Evolutionary conservation across 768 basidiomycete genomes (phyloP).

Genomic region (Agaricus blazei): DNA sequence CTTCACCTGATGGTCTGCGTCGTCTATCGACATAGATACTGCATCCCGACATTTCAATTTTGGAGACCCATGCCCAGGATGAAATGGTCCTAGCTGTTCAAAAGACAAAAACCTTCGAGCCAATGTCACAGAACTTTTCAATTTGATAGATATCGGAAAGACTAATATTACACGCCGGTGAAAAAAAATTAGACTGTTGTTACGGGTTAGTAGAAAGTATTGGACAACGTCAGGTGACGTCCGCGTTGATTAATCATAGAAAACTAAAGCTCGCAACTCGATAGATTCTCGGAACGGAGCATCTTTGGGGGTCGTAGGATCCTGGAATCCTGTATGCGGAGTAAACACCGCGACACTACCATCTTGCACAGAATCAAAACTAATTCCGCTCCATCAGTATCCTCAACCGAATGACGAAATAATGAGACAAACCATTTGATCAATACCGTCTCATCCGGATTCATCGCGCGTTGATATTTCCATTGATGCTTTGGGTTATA

Average conservation of each 20-base stretch:
- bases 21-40: constrained; percentile 22
- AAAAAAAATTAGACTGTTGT: too few species aligned
- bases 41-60: too few species aligned
- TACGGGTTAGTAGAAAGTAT: too few species aligned
- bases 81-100: too few species aligned
- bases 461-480: constrained; percentile 44
- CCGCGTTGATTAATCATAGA: constrained; percentile 36
- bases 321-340: constrained; percentile 56
- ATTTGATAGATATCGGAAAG: too few species aligned
- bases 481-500: constrained; percentile 44
- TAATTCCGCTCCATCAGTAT: background rate
- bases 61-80: too few species aligned
- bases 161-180: too few species aligned
- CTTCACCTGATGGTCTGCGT: constrained; percentile 26
- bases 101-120: background rate
- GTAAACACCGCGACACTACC: constrained; percentile 48
- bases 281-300: constrained; percentile 52
- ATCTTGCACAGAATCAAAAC: constrained; percentile 28
- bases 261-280: constrained; percentile 56
- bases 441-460: constrained; percentile 42
- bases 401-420: background rate
- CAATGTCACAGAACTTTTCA: too few species aligned
- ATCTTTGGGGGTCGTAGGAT: constrained; percentile 45
- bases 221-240: too few species aligned
- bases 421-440: constrained; percentile 43